A percentile compares a stretch with the other conserved stretches of the same genome.
phyloP scores from a whole-genome alignment of 2,329 filamentous ascomycete species.

The Alternaria panax region DNA sequence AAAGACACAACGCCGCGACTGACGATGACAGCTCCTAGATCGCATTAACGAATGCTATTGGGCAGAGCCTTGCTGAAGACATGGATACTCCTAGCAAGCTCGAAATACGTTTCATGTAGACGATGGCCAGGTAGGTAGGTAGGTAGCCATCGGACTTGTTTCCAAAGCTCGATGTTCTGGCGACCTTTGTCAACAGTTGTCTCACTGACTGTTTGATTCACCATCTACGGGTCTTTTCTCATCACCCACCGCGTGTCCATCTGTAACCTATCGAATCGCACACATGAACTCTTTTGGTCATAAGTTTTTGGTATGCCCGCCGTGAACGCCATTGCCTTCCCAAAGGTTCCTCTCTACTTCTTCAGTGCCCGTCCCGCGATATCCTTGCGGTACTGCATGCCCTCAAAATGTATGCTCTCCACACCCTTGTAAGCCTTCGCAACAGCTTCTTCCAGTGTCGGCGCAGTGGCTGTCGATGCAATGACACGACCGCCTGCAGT shows the following conservation, averaged over 20 bases:
- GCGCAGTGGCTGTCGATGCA: constrained; percentile 81
- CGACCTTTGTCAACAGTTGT: neutral
- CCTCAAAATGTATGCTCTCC: constrained; percentile 79
- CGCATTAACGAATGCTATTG: neutral
- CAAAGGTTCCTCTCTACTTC: constrained; percentile 23
- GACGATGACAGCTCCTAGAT: constrained; percentile 10
- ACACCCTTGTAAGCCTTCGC: constrained; percentile 87
- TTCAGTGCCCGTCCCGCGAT: constrained; percentile 70
- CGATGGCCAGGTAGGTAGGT: constrained; percentile 14
- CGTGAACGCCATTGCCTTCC: neutral
- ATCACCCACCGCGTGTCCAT: neutral
- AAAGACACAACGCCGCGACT: constrained; percentile 6
- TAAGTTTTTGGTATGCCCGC: constrained; percentile 5
- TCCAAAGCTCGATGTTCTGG: neutral
- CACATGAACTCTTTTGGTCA: neutral
- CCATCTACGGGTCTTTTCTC: neutral
- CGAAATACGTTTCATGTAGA: neutral
- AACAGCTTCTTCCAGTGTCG: constrained; percentile 81
- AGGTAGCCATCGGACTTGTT: constrained; percentile 5
- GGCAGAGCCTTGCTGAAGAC: neutral
- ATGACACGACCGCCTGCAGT: constrained; percentile 92
- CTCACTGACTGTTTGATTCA: neutral
- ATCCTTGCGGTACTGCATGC: constrained; percentile 91
- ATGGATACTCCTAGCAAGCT: too few species aligned
- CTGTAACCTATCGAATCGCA: neutral